Base-by-base conservation (phyloP, 192 early-diverging fungal genomes). In the Backusella westeae region DNA sequence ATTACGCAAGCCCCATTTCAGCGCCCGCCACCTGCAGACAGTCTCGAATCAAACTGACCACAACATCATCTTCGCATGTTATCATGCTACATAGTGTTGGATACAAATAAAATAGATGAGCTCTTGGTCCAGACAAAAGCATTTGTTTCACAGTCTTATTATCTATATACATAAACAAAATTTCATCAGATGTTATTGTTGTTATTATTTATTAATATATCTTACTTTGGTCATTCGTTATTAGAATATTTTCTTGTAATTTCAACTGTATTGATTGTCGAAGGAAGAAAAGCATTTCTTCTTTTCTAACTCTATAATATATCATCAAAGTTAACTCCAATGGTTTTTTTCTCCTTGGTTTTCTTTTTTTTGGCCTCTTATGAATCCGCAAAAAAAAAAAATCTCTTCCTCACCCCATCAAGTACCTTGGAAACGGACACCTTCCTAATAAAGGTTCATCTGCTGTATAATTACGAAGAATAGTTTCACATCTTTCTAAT, bases 31-130 rank as follows among this genome's bases (percentile, higher is more conserved):
- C 72, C 23, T 72, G 73, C 19, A 81, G 38, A 56, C 76, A 78
- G 34, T 81, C 80, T 29, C 74, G 73, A 36, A 78, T 78, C 39
- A 81, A 52, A 9, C 44, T 66, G 19, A 81, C 76, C 42, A 82
- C 71, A 12, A 38, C 69, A n/a, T 69, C 81, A 73, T 89, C 87
- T 23, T 84, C 77, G 41, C 84, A 84, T 15, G 83, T 82, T 75
- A 89, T 82, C 23, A 86, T 85, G 38, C 90, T 85, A 77, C 89
- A 90, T 21, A 94, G 71, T 15, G 85, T 59, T 17, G 90, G 89
- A 77, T 92, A 93, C 39, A 94, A 77, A 76, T 86, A 89, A 82
- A 92, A 94, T 35, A 93, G 34, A 67, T 92, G 91, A n/a, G 91
- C 90, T 32, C 77, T 79, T 6, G 83, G 74, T 26, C 91, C 89